phyloP scores from a whole-genome alignment of 345 rosid species.

The Linum usitatissimum region DNA sequence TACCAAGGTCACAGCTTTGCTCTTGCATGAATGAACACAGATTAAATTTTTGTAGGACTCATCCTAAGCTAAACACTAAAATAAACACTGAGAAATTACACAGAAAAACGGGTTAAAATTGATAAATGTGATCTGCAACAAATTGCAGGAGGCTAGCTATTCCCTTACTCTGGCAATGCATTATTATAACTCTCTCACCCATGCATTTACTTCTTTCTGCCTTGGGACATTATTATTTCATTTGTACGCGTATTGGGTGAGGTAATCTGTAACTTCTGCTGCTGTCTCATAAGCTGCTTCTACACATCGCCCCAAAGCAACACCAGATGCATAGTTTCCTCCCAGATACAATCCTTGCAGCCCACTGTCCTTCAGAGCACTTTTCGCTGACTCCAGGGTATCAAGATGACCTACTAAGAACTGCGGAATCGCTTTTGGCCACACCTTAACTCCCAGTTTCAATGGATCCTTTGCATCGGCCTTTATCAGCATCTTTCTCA shows the following conservation, averaged over 20 bases:
- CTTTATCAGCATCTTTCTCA: constrained; percentile 84
- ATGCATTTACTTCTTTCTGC: neutral
- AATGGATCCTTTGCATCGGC: constrained; percentile 66
- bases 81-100: no score
- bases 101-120: no score
- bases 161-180: no score
- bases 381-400: constrained; percentile 50
- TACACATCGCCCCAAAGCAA: constrained; percentile 80
- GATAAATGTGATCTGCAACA: no score
- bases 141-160: no score
- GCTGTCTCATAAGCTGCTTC: constrained; percentile 81
- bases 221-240: neutral
- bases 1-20: no score
- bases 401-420: constrained; percentile 80
- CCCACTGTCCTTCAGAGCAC: constrained; percentile 40
- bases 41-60: no score
- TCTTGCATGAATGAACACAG: no score
- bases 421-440: constrained; percentile 96
- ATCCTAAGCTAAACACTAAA: no score
- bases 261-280: constrained; percentile 48
- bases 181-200: neutral
- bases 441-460: constrained; percentile 57
- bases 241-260: constrained; percentile 22
- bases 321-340: constrained; percentile 76
- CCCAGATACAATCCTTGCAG: constrained; percentile 64